Evolutionary conservation across 1,284 basidiomycete species (phyloP).

Genomic region (Schizophyllum amplum): DNA sequence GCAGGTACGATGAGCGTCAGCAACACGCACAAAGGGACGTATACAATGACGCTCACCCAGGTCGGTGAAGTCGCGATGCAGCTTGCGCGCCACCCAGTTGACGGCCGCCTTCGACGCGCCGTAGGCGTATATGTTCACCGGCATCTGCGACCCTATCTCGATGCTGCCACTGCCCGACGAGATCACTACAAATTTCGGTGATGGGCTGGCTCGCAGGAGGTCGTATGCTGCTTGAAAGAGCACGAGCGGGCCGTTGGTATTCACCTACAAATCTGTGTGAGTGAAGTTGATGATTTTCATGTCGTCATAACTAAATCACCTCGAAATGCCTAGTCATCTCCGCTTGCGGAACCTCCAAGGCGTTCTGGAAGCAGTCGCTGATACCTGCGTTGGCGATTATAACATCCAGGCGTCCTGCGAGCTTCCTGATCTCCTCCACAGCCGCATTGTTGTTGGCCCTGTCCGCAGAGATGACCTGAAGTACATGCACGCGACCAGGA

Average conservation of each 20-base stretch:
- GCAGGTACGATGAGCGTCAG: too few relatives aligned
- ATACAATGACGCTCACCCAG: background rate
- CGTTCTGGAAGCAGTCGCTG: background rate
- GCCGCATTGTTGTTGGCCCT: conserved; percentile 3
- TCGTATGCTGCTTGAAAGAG: conserved; percentile 4
- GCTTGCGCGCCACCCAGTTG: background rate
- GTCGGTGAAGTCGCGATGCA: background rate
- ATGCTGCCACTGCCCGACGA: background rate
- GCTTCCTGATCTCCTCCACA: background rate
- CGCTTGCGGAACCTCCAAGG: background rate
- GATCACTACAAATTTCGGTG: background rate
- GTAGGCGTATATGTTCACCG: background rate
- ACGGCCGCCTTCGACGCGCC: background rate
- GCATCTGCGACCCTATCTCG: background rate
- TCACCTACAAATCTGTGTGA: too few relatives aligned
- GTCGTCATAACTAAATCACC: background rate
- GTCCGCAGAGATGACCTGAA: conserved; percentile 2
- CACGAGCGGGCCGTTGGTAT: conserved; percentile 2
- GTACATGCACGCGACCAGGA: background rate
- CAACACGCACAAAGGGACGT: too few relatives aligned
- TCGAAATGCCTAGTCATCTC: background rate
- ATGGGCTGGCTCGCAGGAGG: background rate
- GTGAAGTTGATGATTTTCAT: too few relatives aligned
- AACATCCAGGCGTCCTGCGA: background rate
- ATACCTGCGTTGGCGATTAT: conserved; percentile 3